Evolutionary conservation across 169 alveolate genomes (phyloP).

Genomic region (Cryptosporidium ryanae): DNA sequence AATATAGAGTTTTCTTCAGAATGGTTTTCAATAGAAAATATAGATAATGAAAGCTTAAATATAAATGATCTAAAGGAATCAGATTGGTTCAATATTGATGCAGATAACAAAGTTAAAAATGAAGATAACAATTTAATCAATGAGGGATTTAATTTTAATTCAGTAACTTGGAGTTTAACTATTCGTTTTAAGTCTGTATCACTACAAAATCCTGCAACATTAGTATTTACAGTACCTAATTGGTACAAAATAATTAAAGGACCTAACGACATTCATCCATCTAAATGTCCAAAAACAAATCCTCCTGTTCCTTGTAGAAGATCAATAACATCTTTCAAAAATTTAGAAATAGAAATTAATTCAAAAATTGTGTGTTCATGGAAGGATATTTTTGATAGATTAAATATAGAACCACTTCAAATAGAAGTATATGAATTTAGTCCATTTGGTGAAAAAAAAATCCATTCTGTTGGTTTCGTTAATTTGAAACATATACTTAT

Average conservation of each 20-base stretch:
- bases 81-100: conserved; percentile 42
- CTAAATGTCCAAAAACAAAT: conserved; percentile 53
- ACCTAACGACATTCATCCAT: conserved; percentile 5
- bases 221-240: conserved; percentile 37
- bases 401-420: conserved; percentile 45
- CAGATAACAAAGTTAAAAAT: not conserved
- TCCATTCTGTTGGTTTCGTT: conserved; percentile 36
- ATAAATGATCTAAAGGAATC: conserved; percentile 35
- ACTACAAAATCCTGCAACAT: conserved; percentile 62
- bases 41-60: conserved; percentile 16
- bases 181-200: conserved; percentile 49
- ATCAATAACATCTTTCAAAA: conserved; percentile 44
- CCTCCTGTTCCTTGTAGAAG: conserved; percentile 71
- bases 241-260: conserved; percentile 61
- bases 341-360: conserved; percentile 41
- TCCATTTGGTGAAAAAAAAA: conserved; percentile 57
- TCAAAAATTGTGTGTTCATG: conserved; percentile 45
- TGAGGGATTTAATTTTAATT: not conserved
- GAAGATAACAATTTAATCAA: not conserved
- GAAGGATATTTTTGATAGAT: conserved; percentile 46
- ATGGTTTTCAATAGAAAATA: conserved; percentile 58
- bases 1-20: conserved; percentile 31
- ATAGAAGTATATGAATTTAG: conserved; percentile 32
- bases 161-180: conserved; percentile 26
- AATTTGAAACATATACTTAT: conserved; percentile 55